These are phyloP conservation scores for Lactifluus subvellereus DNA, from an alignment of 768 basidiomycete genomes.

Conservation along the genomic window DNA sequence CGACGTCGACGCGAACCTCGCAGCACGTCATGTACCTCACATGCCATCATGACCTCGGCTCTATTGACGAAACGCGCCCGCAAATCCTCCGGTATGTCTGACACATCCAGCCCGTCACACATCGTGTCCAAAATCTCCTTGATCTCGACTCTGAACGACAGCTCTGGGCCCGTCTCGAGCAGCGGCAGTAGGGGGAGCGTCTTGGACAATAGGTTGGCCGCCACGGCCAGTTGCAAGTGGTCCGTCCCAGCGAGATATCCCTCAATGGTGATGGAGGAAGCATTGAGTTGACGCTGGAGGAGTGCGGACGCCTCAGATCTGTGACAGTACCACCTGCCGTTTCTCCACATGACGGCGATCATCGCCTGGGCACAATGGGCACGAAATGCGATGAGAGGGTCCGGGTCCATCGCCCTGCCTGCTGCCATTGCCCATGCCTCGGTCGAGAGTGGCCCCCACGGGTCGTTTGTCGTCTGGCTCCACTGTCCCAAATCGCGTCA, in stretches of 20 bases:
- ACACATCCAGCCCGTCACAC: not conserved
- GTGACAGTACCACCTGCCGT: not conserved
- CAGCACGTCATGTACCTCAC: not conserved
- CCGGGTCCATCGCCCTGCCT: not conserved
- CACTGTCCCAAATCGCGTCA: not conserved
- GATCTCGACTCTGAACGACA: not conserved
- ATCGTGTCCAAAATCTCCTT: not conserved
- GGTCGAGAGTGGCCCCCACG: too few relatives aligned
- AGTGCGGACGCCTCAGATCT: not conserved
- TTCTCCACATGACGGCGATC: not conserved
- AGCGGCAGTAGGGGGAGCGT: not conserved
- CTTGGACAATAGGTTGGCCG: not conserved
- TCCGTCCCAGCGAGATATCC: not conserved
- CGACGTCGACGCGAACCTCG: not conserved
- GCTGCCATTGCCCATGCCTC: not conserved
- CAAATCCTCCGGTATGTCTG: conserved; percentile 2
- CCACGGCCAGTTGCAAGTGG: not conserved
- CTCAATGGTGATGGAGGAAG: not conserved
- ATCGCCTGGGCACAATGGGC: not conserved
- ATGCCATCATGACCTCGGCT: not conserved
- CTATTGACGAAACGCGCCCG: not conserved
- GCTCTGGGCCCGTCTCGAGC: not conserved
- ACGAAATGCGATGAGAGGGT: not conserved
- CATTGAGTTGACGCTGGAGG: not conserved
- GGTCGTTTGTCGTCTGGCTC: not conserved